A percentile compares a stretch with the other conserved stretches of the same genome.
phyloP scores from a whole-genome alignment of 1,284 basidiomycete genomes.

The Papiliotrema fonsecae region DNA sequence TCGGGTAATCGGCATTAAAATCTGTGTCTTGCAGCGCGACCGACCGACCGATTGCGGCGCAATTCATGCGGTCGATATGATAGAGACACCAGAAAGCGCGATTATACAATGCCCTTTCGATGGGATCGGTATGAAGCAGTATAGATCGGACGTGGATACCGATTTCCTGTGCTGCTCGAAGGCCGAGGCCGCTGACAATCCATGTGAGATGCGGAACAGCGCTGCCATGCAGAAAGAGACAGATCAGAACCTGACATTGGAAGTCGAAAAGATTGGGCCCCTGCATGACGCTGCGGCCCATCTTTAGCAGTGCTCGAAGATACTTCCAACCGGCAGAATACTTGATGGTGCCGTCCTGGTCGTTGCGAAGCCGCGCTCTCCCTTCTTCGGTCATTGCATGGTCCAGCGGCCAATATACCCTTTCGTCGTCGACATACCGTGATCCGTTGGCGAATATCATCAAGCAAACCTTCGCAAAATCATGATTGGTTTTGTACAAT shows the following conservation, averaged over 20 bases:
- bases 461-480: constrained; percentile 65
- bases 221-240: constrained; percentile 54
- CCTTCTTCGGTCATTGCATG: constrained; percentile 41
- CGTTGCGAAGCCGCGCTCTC: constrained; percentile 31
- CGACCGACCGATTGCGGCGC: constrained; percentile 69
- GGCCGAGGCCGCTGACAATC: constrained; percentile 65
- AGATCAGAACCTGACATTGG: constrained; percentile 55
- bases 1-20: constrained; percentile 69
- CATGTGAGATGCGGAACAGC: constrained; percentile 66
- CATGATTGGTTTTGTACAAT: constrained; percentile 56
- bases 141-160: constrained; percentile 45
- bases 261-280: constrained; percentile 68
- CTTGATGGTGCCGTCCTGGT: constrained; percentile 34
- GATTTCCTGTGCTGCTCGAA: constrained; percentile 56
- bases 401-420: constrained; percentile 53
- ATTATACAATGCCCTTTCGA: constrained; percentile 65
- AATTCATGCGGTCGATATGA: constrained; percentile 54
- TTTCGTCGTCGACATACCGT: constrained; percentile 60
- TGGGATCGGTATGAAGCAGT: constrained; percentile 33
- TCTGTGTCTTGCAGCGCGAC: constrained; percentile 81
- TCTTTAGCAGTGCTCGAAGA: constrained; percentile 60
- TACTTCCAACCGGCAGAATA: constrained; percentile 71
- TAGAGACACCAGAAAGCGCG: constrained; percentile 68
- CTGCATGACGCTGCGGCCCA: constrained; percentile 53
- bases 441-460: constrained; percentile 71